Percentiles rank a stretch among this genome's conserved stretches.
Conservation (phyloP, 2,329 filamentous ascomycete genomes). For the Pseudopyricularia javanii region DNA sequence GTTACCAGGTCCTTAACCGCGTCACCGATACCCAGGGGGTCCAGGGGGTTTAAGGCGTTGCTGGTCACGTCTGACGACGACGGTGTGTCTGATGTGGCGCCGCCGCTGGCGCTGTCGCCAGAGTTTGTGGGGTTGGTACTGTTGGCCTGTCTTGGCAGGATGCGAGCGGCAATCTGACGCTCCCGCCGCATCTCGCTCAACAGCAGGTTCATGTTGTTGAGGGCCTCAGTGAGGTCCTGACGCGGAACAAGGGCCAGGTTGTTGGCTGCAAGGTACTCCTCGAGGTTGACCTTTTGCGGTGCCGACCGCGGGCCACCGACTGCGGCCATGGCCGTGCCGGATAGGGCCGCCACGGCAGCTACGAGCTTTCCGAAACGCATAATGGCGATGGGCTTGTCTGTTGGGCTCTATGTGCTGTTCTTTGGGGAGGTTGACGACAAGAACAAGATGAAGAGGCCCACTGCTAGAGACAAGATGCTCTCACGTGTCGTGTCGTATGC, state of each 20-base stretch:
- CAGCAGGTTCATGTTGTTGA: slow-evolving; percentile 27
- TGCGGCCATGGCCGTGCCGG: not conserved
- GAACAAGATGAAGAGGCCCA: not conserved
- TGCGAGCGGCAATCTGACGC: slow-evolving; percentile 11
- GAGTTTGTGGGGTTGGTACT: slow-evolving; percentile 4
- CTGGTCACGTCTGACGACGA: slow-evolving; percentile 6
- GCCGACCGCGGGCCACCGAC: not conserved
- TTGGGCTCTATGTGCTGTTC: not conserved
- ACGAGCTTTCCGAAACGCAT: not conserved
- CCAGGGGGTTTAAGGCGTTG: slow-evolving; percentile 3
- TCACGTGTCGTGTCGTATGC: not conserved
- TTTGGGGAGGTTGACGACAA: not conserved
- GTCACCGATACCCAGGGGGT: slow-evolving; percentile 16
- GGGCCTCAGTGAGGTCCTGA: slow-evolving; percentile 30
- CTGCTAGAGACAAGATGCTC: not conserved
- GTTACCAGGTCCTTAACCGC: slow-evolving; percentile 15
- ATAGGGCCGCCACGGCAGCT: not conserved
- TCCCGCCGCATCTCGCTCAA: slow-evolving; percentile 20
- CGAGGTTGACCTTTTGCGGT: slow-evolving; percentile 12
- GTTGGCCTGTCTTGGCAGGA: slow-evolving; percentile 13
- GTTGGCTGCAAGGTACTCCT: slow-evolving; percentile 27
- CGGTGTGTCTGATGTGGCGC: slow-evolving; percentile 12
- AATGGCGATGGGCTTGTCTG: not conserved
- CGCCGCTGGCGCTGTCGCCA: slow-evolving; percentile 5
- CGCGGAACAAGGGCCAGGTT: slow-evolving; percentile 30